A percentile compares a stretch with the other conserved stretches of the same genome.
Conservation (phyloP, 2,329 filamentous ascomycete genomes). For the Neofusicoccum ribis region DNA sequence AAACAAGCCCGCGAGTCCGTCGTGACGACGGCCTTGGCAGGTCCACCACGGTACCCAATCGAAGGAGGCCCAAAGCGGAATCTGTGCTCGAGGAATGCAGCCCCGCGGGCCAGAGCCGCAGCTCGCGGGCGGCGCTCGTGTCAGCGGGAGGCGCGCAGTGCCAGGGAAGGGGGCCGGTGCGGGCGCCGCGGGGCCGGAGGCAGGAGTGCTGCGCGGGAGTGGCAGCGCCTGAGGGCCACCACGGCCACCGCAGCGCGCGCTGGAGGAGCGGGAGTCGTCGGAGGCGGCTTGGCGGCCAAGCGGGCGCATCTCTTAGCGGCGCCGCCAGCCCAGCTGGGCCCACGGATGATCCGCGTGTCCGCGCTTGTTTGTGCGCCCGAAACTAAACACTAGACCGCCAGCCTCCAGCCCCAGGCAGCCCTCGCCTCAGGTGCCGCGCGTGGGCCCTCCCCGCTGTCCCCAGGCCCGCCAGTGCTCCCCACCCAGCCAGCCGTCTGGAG, state of each 20-base stretch:
- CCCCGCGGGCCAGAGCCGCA: background rate
- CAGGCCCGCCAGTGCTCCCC: background rate
- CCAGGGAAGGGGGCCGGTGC: background rate
- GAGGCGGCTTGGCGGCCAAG: conserved; percentile 12
- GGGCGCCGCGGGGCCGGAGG: background rate
- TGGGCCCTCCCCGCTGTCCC: background rate
- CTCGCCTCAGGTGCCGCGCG: background rate
- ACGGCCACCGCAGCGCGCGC: background rate
- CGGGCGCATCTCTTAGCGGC: conserved; percentile 17
- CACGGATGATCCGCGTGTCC: conserved; percentile 10
- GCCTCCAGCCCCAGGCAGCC: background rate
- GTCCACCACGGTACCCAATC: background rate
- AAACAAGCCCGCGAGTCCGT: background rate
- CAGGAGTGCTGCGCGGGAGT: background rate
- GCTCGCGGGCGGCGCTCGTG: background rate
- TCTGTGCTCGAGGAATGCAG: background rate
- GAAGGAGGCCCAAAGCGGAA: too few relatives aligned
- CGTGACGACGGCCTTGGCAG: background rate
- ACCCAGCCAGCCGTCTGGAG: background rate
- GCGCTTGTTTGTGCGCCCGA: conserved; percentile 7
- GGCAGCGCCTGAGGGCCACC: background rate
- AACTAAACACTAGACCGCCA: conserved; percentile 3
- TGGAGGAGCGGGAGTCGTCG: conserved; percentile 18
- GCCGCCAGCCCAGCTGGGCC: conserved; percentile 11
- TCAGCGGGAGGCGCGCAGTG: background rate